Evolutionary conservation across 495 filamentous ascomycete species (phyloP), one percentile per base, ranked within the genome.

Genomic region (Penicillium odoratum): DNA sequence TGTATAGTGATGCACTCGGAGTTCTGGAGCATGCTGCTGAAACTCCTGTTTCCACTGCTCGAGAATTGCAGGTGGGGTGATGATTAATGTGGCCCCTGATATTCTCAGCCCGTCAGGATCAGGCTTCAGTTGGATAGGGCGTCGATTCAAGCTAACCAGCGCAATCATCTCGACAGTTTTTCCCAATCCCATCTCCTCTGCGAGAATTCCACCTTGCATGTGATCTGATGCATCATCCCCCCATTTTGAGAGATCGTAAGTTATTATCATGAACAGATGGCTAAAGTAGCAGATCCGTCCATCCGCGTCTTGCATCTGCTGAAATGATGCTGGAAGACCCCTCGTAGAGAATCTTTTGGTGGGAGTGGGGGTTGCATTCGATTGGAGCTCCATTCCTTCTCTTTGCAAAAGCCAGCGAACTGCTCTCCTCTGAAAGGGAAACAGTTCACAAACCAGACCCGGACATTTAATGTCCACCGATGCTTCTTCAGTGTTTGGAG

Each of bases 151-250:
- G 45, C 81, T 81, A 0, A 96, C 86, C 18, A 97, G 72, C 3
- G 88, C 83, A 46, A 94, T 89, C 50, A 93, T 80, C 69, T 98
- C 94, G 18, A 97, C 83, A 0, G 94, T 97, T 69, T 98, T 98
- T 1, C 94, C 94, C 5, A 98, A 75, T 0, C 93, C 93, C 94
- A 97, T 97, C 72, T 98, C 94, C 70, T 98, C 93, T 0, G 92
- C 91, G 21, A 98, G 80, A 30, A 90, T 83, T 0, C 88, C 88
- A 16, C 85, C 87, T 31, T 65, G 75, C 0, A 85, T 61, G 28
- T 69, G 42, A 33, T 68, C 52, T 26, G 61, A 69, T 8, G 70
- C 63, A 40, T 76, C 68, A 29, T 62, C 53, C 63, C 86, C 53
- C 64, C 86, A 85, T 7, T 70, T 45, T 28, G 69, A 70, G 3